A percentile compares a stretch with the other conserved stretches of the same genome.
phyloP scores from a whole-genome alignment of 2,329 filamentous ascomycete species.

The Colletotrichum spaethianum region DNA sequence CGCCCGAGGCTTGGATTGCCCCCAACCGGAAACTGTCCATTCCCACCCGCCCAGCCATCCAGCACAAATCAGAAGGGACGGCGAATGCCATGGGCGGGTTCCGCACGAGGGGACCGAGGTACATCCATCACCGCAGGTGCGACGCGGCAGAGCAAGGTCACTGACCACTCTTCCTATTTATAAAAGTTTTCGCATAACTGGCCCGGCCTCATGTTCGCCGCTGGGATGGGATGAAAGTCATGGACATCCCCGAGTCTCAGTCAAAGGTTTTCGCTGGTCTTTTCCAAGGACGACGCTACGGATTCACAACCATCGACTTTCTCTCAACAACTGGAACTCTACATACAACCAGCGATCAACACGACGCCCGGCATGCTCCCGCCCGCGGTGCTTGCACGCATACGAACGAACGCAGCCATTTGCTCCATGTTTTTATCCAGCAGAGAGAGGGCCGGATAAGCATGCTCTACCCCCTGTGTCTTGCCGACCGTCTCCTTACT shows the following conservation, averaged over 20 bases:
- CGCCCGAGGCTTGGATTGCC: slow-evolving; percentile 3
- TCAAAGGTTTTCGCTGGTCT: slow-evolving; percentile 3
- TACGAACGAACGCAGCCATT: not conserved
- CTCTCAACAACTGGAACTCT: slow-evolving; percentile 18
- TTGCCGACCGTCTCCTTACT: not conserved
- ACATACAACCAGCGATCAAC: not conserved
- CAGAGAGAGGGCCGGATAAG: not conserved
- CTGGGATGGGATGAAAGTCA: slow-evolving; percentile 35
- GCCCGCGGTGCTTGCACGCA: not conserved
- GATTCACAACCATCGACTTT: slow-evolving; percentile 5
- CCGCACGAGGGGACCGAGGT: not conserved
- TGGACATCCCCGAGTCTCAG: slow-evolving; percentile 29
- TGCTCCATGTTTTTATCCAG: not conserved
- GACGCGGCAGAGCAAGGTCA: slow-evolving; percentile 7
- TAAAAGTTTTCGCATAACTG: slow-evolving; percentile 26
- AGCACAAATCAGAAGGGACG: slow-evolving; percentile 4
- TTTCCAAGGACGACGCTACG: slow-evolving; percentile 13
- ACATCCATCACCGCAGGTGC: not conserved
- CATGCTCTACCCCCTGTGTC: not conserved
- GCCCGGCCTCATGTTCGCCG: slow-evolving; percentile 19
- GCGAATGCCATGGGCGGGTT: not conserved
- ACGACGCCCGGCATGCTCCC: not conserved
- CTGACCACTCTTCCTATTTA: slow-evolving; percentile 23
- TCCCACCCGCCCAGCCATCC: not conserved
- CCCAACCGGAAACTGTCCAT: slow-evolving; percentile 7